phyloP scores from a whole-genome alignment of 148 eudicot species.

The Silene conica region DNA sequence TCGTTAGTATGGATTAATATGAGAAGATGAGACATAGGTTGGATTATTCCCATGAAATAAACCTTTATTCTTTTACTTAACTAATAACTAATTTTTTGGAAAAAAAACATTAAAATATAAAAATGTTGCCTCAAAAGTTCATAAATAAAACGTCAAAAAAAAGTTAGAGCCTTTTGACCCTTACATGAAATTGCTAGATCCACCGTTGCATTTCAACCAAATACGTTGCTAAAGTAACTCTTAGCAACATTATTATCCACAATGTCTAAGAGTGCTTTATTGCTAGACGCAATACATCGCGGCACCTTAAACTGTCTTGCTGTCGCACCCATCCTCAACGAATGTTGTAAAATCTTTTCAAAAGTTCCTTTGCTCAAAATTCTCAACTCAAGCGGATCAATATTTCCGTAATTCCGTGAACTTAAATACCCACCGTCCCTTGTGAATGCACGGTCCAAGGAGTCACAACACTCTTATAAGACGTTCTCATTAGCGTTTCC shows the following conservation, averaged over 20 bases:
- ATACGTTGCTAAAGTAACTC: conserved; percentile 66
- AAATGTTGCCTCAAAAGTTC: too few relatives aligned
- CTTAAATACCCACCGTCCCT: conserved; percentile 67
- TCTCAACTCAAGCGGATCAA: conserved; percentile 73
- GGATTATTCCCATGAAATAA: too few relatives aligned
- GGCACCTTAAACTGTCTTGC: conserved; percentile 91
- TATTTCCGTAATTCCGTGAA: conserved; percentile 52
- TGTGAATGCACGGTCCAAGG: conserved; percentile 57
- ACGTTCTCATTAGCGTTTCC: conserved; percentile 39
- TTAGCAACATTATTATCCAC: conserved; percentile 42
- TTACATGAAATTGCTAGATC: too few relatives aligned
- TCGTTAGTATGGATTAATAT: too few relatives aligned
- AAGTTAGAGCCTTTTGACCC: too few relatives aligned
- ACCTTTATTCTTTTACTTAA: too few relatives aligned
- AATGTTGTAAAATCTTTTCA: conserved; percentile 54
- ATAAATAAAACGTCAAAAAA: too few relatives aligned
- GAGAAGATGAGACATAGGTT: too few relatives aligned
- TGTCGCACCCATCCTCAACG: conserved; percentile 52
- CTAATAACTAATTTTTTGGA: too few relatives aligned
- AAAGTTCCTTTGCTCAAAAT: conserved; percentile 70
- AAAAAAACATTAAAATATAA: too few relatives aligned
- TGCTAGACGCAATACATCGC: conserved; percentile 57
- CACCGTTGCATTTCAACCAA: conserved; percentile 18
- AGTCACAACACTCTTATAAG: conserved; percentile 53
- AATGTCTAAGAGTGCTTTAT: conserved; percentile 47